These are phyloP conservation scores for Kodamaea fungicola DNA, from an alignment of 1,139 yeast species.

Conservation along the genomic window DNA sequence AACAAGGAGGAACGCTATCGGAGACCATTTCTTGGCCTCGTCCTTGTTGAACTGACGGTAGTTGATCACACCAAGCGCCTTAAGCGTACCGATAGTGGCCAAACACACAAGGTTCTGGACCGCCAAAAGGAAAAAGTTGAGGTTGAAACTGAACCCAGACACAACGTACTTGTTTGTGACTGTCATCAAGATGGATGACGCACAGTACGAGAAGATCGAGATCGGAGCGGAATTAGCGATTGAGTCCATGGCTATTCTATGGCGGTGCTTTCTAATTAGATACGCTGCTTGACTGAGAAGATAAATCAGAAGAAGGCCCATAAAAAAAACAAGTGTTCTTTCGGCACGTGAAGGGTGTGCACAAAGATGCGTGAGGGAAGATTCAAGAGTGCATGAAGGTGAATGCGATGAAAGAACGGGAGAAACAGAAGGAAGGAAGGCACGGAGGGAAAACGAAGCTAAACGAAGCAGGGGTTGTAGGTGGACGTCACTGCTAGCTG, in stretches of 20 bases:
- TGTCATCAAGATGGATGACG: conserved; percentile 95
- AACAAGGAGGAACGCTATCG: conserved; percentile 85
- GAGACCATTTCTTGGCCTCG: conserved; percentile 94
- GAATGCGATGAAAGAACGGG: not conserved
- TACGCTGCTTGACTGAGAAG: conserved; percentile 36
- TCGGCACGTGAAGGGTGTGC: not conserved
- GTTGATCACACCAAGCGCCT: conserved; percentile 70
- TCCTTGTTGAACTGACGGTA: conserved; percentile 81
- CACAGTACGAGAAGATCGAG: conserved; percentile 84
- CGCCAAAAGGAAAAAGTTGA: conserved; percentile 84
- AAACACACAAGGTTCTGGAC: conserved; percentile 83
- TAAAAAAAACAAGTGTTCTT: conserved; percentile 15
- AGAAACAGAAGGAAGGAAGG: not conserved
- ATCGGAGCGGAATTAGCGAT: conserved; percentile 80
- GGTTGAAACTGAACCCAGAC: conserved; percentile 76
- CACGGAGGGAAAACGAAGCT: too few species aligned
- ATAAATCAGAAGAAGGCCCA: conserved; percentile 45
- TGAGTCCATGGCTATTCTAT: conserved; percentile 30
- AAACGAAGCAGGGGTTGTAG: too few species aligned
- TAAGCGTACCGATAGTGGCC: conserved; percentile 65
- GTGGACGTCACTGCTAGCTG: too few species aligned
- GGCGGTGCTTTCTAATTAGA: conserved; percentile 21
- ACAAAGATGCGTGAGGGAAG: not conserved
- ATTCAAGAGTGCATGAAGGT: not conserved
- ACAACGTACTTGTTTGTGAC: conserved; percentile 94